A percentile compares a stretch with the other conserved stretches of the same genome.
These are phyloP conservation scores for Coemansia erecta DNA, from an alignment of 192 early-diverging fungal species.

Conservation along the genomic window DNA sequence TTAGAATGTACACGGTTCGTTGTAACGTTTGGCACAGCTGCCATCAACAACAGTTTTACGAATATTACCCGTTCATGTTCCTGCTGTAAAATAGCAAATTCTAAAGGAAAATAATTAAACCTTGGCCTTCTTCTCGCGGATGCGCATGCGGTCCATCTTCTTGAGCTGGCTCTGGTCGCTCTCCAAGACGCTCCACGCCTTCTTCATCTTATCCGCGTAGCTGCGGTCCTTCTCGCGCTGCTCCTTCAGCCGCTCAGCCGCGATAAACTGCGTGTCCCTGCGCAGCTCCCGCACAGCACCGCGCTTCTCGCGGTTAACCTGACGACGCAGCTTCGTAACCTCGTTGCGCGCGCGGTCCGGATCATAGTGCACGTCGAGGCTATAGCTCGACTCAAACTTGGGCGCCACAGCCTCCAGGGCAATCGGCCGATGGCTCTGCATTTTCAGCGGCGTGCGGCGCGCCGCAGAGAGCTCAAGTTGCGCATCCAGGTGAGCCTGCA, in stretches of 20 bases:
- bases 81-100: no score
- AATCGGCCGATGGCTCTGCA: constrained; percentile 85
- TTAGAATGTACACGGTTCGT: no score
- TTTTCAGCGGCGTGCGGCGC: constrained; percentile 65
- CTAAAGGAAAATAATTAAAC: constrained; percentile 7
- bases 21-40: no score
- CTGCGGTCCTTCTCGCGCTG: constrained; percentile 73
- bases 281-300: constrained; percentile 94
- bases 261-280: constrained; percentile 88
- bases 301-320: constrained; percentile 91
- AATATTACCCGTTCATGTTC: no score
- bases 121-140: constrained; percentile 56
- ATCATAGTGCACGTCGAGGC: constrained; percentile 80
- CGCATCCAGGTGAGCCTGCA: constrained; percentile 50
- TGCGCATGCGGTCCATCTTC: constrained; percentile 54
- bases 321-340: constrained; percentile 70
- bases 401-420: constrained; percentile 85
- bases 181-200: constrained; percentile 81
- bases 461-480: constrained; percentile 55
- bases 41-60: no score
- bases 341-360: constrained; percentile 74
- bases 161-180: constrained; percentile 81
- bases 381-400: constrained; percentile 90
- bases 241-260: constrained; percentile 64
- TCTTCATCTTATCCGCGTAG: constrained; percentile 91